phyloP scores from a whole-genome alignment of 2,329 filamentous ascomycete genomes.

The Lachnellula subtilissima region DNA sequence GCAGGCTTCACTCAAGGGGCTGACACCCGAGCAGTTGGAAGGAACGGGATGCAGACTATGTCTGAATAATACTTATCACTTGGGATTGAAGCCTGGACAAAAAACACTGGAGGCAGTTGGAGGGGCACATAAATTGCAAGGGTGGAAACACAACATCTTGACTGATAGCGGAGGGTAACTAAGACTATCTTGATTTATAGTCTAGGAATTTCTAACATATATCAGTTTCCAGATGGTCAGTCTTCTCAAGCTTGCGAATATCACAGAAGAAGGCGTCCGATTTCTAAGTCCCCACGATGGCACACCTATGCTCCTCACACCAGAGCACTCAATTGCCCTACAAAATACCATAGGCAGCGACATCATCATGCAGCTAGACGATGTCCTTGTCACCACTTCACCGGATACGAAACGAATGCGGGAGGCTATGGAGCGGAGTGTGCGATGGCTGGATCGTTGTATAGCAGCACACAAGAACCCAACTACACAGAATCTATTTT shows the following conservation, averaged over 20 bases:
- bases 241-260: constrained; percentile 82
- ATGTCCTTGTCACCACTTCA: constrained; percentile 93
- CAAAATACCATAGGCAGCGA: constrained; percentile 98
- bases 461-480: constrained; percentile 85
- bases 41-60: constrained; percentile 85
- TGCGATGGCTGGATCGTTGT: constrained; percentile 94
- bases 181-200: not conserved
- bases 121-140: constrained; percentile 89
- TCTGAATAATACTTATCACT: constrained; percentile 96
- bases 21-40: constrained; percentile 89
- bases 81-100: constrained; percentile 92
- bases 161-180: constrained; percentile 70
- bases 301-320: constrained; percentile 91
- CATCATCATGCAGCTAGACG: constrained; percentile 99
- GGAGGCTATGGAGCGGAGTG: constrained; percentile 89
- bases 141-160: constrained; percentile 92
- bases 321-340: constrained; percentile 91
- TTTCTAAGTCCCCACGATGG: constrained; percentile 97
- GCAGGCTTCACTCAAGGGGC: constrained; percentile 88
- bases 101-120: constrained; percentile 81
- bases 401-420: constrained; percentile 83
- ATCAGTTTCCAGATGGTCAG: constrained; percentile 97
- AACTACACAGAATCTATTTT: constrained; percentile 85
- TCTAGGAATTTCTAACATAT: constrained; percentile 9
- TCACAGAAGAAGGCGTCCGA: constrained; percentile 89